Percentiles rank a stretch among this genome's conserved stretches.
phyloP scores from a whole-genome alignment of 305 asterid species.

The Ilex paraguariensis region DNA sequence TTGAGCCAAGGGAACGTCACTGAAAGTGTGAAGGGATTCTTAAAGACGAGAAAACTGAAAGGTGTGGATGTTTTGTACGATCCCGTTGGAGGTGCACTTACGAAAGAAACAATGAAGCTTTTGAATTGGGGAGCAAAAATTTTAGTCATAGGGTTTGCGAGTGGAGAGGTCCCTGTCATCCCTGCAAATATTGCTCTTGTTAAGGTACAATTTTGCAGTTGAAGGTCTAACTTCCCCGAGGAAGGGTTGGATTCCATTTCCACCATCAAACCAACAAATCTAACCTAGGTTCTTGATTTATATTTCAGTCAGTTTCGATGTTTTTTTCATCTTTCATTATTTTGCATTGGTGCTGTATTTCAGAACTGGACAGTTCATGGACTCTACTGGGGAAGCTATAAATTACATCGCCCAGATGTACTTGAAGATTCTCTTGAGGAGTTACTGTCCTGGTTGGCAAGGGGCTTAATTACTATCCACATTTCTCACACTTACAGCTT shows the following conservation, averaged over 20 bases:
- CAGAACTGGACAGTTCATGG: slow-evolving; percentile 99
- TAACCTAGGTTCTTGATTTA: neutral
- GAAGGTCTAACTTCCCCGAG: neutral
- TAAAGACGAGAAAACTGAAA: slow-evolving; percentile 63
- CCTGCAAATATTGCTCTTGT: slow-evolving; percentile 90
- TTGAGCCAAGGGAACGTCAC: slow-evolving; percentile 54
- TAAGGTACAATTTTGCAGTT: slow-evolving; percentile 45
- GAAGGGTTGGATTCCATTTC: neutral
- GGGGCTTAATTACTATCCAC: slow-evolving; percentile 63
- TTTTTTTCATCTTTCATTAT: neutral
- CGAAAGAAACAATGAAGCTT: slow-evolving; percentile 70
- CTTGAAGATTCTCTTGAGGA: slow-evolving; percentile 77
- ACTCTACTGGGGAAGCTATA: slow-evolving; percentile 92
- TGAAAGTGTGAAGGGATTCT: slow-evolving; percentile 67
- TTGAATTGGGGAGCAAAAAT: slow-evolving; percentile 97
- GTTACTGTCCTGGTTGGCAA: slow-evolving; percentile 75
- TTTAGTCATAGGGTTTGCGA: slow-evolving; percentile 91
- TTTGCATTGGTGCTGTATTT: neutral
- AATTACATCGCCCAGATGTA: slow-evolving; percentile 51
- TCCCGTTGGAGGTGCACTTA: slow-evolving; percentile 95
- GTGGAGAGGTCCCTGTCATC: slow-evolving; percentile 85
- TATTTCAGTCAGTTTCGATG: neutral
- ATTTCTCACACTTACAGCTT: slow-evolving; percentile 66
- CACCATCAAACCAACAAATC: neutral
- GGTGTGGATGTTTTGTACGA: slow-evolving; percentile 95